A percentile compares a stretch with the other conserved stretches of the same genome.
Conservation (phyloP, 768 basidiomycete species). For the Dioszegia hungarica region DNA sequence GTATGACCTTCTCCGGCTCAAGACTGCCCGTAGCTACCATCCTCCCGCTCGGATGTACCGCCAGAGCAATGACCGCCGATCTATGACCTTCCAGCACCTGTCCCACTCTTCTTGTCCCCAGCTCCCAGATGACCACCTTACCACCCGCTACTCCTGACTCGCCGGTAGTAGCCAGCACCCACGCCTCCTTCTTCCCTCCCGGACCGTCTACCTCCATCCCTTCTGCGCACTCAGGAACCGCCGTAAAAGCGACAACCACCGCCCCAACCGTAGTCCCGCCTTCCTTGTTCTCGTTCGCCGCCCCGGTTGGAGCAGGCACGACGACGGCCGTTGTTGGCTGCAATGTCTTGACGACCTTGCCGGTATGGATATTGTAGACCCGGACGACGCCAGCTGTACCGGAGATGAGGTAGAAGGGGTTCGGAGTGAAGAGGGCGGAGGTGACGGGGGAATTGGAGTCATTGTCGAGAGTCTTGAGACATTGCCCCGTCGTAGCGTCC, state of each 20-base stretch:
- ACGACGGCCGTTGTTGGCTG: not conserved
- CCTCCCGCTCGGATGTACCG: conserved; percentile 64
- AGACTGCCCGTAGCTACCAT: conserved; percentile 84
- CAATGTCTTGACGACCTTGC: conserved; percentile 83
- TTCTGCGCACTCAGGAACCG: not conserved
- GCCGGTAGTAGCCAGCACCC: conserved; percentile 58
- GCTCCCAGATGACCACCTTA: conserved; percentile 82
- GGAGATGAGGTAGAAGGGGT: conserved; percentile 80
- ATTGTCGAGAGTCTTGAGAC: conserved; percentile 91
- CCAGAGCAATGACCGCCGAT: conserved; percentile 77
- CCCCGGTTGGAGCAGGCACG: not conserved
- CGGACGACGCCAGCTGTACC: conserved; percentile 92
- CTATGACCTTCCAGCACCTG: conserved; percentile 56
- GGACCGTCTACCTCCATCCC: conserved; percentile 49
- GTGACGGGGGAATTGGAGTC: conserved; percentile 88
- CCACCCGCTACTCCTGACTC: conserved; percentile 73
- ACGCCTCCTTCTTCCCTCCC: conserved; percentile 42
- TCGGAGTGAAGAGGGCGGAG: conserved; percentile 85
- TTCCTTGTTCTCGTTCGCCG: not conserved
- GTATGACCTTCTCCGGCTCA: conserved; percentile 81
- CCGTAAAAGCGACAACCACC: not conserved
- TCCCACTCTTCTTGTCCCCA: conserved; percentile 71
- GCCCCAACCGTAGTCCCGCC: not conserved
- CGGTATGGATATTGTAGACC: conserved; percentile 88
- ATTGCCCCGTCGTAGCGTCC: conserved; percentile 96